Percentiles rank a stretch among this genome's conserved stretches.
Conservation (phyloP, 2,329 filamentous ascomycete species). For the Myriosclerotinia duriaeana region DNA sequence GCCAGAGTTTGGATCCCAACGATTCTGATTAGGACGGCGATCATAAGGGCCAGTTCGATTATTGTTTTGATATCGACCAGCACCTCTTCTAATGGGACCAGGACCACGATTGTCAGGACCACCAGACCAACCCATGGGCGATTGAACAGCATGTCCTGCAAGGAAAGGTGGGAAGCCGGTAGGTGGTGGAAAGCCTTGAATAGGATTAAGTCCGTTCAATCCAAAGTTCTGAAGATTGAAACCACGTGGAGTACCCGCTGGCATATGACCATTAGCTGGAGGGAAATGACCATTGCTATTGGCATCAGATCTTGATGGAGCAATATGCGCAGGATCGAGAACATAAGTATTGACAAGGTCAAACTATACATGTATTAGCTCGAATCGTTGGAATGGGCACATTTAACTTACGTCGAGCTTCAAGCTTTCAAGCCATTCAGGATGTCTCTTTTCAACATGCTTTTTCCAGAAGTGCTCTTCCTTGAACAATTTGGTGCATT, state of each 20-base stretch:
- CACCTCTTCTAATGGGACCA: slow-evolving; percentile 69
- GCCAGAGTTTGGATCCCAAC: slow-evolving; percentile 49
- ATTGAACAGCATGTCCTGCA: slow-evolving; percentile 46
- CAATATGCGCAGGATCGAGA: slow-evolving; percentile 90
- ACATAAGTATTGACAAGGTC: slow-evolving; percentile 92
- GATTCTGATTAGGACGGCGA: slow-evolving; percentile 56
- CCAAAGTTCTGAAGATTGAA: slow-evolving; percentile 80
- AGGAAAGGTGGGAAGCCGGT: slow-evolving; percentile 56
- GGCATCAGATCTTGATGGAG: slow-evolving; percentile 86
- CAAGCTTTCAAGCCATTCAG: slow-evolving; percentile 79
- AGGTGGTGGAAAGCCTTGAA: slow-evolving; percentile 56
- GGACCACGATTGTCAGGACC: slow-evolving; percentile 53
- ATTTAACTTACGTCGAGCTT: slow-evolving; percentile 73
- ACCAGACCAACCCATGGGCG: slow-evolving; percentile 50
- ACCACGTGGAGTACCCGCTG: slow-evolving; percentile 82
- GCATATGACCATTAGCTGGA: slow-evolving; percentile 70
- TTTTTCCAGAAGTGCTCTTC: slow-evolving; percentile 97
- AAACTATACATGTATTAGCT: slow-evolving; percentile 58
- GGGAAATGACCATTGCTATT: slow-evolving; percentile 97
- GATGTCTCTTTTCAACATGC: slow-evolving; percentile 93
- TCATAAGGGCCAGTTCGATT: slow-evolving; percentile 70
- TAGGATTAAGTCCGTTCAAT: slow-evolving; percentile 56
- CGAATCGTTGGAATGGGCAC: neutral
- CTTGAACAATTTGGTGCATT: slow-evolving; percentile 96
- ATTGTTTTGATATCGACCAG: slow-evolving; percentile 60